These are phyloP conservation scores for Tremella mesenterica DNA, from an alignment of 768 basidiomycete genomes.

Conservation along the genomic window DNA sequence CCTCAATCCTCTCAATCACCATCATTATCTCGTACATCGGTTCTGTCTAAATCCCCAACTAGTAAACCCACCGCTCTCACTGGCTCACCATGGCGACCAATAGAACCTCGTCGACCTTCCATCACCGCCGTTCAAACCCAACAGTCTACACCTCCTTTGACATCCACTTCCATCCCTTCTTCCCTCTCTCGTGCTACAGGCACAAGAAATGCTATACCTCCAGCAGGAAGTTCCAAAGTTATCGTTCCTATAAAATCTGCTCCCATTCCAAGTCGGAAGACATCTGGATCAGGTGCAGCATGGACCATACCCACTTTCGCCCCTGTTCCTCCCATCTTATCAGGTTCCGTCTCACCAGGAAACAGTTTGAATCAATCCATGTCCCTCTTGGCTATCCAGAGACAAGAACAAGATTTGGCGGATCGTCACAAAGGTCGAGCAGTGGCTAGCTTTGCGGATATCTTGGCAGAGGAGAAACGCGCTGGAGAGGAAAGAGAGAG, in stretches of 20 bases:
- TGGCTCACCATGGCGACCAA: conserved; percentile 18
- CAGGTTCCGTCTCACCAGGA: conserved; percentile 21
- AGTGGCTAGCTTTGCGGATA: conserved; percentile 63
- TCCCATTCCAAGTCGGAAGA: conserved; percentile 11
- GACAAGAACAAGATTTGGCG: conserved; percentile 54
- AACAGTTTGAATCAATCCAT: conserved; percentile 38
- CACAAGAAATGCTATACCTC: conserved; percentile 20
- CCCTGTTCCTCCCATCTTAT: conserved; percentile 14
- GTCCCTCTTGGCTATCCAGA: conserved; percentile 79
- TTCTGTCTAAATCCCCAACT: conserved; percentile 9
- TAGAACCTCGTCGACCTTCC: conserved; percentile 15
- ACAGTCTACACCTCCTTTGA: conserved; percentile 11
- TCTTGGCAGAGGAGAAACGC: conserved; percentile 65
- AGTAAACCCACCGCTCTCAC: conserved; percentile 5
- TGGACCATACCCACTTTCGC: conserved; percentile 49
- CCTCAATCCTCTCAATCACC: not conserved
- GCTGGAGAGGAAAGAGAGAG: conserved; percentile 23
- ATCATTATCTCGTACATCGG: conserved; percentile 2
- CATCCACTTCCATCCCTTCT: not conserved
- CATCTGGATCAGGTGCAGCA: conserved; percentile 44
- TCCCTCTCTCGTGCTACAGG: conserved; percentile 2
- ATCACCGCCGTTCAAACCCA: conserved; percentile 27
- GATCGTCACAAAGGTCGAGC: conserved; percentile 47
- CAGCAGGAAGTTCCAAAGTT: conserved; percentile 14
- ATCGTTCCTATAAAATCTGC: conserved; percentile 25